Evolutionary conservation across 768 basidiomycete species (phyloP).

Genomic region (Lactarius deliciosus): DNA sequence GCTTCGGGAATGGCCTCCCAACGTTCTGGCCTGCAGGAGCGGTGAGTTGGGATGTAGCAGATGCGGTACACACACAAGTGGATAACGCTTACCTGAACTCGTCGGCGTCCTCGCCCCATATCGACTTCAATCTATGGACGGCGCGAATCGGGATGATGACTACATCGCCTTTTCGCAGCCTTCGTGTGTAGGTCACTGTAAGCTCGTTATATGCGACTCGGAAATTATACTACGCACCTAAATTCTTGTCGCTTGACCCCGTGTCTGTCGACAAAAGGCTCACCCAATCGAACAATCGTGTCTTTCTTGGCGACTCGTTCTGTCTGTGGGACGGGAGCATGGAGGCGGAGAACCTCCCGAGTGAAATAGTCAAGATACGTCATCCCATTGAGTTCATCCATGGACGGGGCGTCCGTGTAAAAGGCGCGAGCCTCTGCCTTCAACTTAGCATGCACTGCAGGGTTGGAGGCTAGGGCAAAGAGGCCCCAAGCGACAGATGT

Average conservation of each 20-base stretch:
- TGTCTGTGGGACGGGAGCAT: slow-evolving; percentile 26
- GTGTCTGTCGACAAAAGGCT: slow-evolving; percentile 29
- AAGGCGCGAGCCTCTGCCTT: slow-evolving; percentile 55
- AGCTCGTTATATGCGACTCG: neutral
- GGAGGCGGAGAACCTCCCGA: slow-evolving; percentile 24
- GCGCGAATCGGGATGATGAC: slow-evolving; percentile 23
- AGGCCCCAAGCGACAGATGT: slow-evolving; percentile 58
- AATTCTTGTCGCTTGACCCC: slow-evolving; percentile 27
- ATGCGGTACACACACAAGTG: neutral
- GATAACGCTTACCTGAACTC: slow-evolving; percentile 32
- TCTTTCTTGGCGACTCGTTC: slow-evolving; percentile 25
- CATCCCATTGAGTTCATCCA: slow-evolving; percentile 66
- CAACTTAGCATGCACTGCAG: slow-evolving; percentile 52
- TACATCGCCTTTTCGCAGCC: slow-evolving; percentile 21
- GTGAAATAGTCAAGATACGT: slow-evolving; percentile 54
- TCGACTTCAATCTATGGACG: slow-evolving; percentile 21
- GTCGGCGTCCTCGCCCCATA: slow-evolving; percentile 31
- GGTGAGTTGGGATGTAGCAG: neutral
- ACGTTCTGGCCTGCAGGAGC: slow-evolving; percentile 27
- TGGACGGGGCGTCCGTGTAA: slow-evolving; percentile 56
- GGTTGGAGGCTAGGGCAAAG: slow-evolving; percentile 50
- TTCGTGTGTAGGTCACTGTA: neutral
- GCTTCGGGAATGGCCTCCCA: slow-evolving; percentile 27
- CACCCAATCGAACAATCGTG: slow-evolving; percentile 23
- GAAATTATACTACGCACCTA: slow-evolving; percentile 14